Conservation (phyloP, 176 grass and related monocot genomes). For the Panicum miliaceum region DNA sequence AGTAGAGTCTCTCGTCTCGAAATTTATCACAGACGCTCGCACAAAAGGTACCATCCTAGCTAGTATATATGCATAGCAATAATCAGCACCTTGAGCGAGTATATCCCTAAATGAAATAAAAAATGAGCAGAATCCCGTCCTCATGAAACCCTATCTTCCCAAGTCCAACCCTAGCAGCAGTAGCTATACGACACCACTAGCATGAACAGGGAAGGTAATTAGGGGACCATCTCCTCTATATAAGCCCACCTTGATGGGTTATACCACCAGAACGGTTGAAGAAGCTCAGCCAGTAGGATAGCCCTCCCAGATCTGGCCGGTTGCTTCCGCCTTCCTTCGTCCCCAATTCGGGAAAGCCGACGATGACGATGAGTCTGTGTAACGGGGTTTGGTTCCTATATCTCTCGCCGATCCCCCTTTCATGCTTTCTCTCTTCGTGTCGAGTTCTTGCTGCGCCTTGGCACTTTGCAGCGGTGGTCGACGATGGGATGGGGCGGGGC, state of each 20-base stretch:
- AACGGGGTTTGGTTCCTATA: conserved; percentile 6
- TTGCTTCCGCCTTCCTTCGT: not conserved
- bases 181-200: not conserved
- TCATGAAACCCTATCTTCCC: not conserved
- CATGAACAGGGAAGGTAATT: not conserved
- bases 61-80: not conserved
- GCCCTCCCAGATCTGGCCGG: conserved; percentile 34
- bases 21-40: too few species aligned
- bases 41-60: too few species aligned
- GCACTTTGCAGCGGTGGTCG: conserved; percentile 16
- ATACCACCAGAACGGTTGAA: not conserved
- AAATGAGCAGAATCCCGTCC: conserved; percentile 14
- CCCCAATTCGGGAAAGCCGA: conserved; percentile 26
- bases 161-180: conserved; percentile 38
- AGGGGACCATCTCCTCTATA: conserved; percentile 38
- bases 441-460: not conserved
- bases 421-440: conserved; percentile 5
- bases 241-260: conserved; percentile 27
- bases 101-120: not conserved
- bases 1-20: not conserved
- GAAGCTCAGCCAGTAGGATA: conserved; percentile 36
- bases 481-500: conserved; percentile 20
- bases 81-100: not conserved
- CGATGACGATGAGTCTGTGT: not conserved
- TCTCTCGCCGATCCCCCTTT: not conserved